Base-by-base conservation (phyloP, 495 filamentous ascomycete genomes). In the Podospora didyma region DNA sequence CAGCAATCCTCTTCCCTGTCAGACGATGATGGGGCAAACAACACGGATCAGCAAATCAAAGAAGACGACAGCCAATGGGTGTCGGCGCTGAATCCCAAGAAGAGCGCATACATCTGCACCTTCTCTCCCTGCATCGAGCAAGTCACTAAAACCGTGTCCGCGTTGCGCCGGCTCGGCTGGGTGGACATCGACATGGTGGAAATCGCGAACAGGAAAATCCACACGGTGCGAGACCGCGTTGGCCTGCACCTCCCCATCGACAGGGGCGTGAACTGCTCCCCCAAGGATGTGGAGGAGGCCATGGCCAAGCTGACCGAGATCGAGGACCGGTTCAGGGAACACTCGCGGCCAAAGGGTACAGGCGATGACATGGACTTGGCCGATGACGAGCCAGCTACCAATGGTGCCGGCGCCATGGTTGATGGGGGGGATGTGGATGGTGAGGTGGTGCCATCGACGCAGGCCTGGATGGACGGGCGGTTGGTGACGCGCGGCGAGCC, bases 111-210 rank as follows among this genome's bases (percentile, higher is more conserved):
- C 57, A 75, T 98, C 57, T 98, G 94, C 72, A 93, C 92, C 2
- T 98, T 98, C 75, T 92, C 87, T 7, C 94, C 94, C 0, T 98
- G 94, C 69, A 92, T 98, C 63, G 94, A 98, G 72, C 94, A 98
- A 70, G 92, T 92, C 9, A 87, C 87, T 28, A 81, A 83, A 37
- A 97, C 95, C 0, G 83, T 96, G 49, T 83, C 87, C 42, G 77
- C 80, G 1, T 80, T 98, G 65, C 87, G 92, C 41, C 77, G 85
- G 26, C 74, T 89, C 2, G 88, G 87, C 54, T 98, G 94, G 95
- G 77, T 92, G n/a, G 83, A 89, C 44, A 92, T 97, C 62, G 82
- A 86, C 42, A 96, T 96, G 91, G 86, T 91, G 4, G 93, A 97
- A 70, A 77, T 97, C 11, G 75, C 82, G 2, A 82, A 96, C 59